A percentile compares a stretch with the other conserved stretches of the same genome.
These are phyloP conservation scores for Tolypocladium inflatum DNA, from an alignment of 2,329 filamentous ascomycete genomes.

Conservation along the genomic window DNA sequence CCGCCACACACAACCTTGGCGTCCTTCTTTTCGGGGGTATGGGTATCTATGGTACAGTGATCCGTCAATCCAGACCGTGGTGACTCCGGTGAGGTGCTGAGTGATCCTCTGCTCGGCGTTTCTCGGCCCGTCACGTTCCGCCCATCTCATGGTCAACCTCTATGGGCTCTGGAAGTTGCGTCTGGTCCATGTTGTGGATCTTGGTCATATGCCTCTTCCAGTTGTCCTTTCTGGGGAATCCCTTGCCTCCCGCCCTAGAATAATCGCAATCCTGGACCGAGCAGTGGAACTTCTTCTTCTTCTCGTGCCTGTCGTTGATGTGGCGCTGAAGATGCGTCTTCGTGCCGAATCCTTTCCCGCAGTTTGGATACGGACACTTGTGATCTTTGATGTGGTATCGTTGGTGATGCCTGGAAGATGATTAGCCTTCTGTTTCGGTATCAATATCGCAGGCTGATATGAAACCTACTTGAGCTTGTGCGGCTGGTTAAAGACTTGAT, in stretches of 20 bases:
- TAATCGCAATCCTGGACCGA: constrained; percentile 44
- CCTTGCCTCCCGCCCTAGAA: constrained; percentile 46
- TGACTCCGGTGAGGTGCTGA: background rate
- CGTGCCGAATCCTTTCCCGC: constrained; percentile 49
- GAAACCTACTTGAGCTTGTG: constrained; percentile 46
- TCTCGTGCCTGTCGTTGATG: constrained; percentile 52
- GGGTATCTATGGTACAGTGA: background rate
- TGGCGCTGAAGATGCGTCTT: constrained; percentile 54
- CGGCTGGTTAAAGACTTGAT: constrained; percentile 42
- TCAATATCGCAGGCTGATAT: too few relatives aligned
- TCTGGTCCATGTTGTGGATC: constrained; percentile 39
- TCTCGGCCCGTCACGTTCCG: constrained; percentile 3
- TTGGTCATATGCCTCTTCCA: constrained; percentile 55
- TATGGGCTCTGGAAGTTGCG: constrained; percentile 29
- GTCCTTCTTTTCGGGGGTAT: background rate
- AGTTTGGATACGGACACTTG: constrained; percentile 42
- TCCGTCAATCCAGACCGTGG: background rate
- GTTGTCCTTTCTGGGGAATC: constrained; percentile 53
- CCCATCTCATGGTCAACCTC: constrained; percentile 28
- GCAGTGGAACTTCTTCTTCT: constrained; percentile 51
- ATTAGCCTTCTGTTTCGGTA: background rate
- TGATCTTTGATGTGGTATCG: constrained; percentile 52
- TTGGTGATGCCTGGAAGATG: constrained; percentile 41
- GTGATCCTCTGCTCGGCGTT: background rate
- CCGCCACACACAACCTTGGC: background rate